A percentile compares a stretch with the other conserved stretches of the same genome.
phyloP scores from a whole-genome alignment of 768 basidiomycete genomes.

The Ramaria sp. region DNA sequence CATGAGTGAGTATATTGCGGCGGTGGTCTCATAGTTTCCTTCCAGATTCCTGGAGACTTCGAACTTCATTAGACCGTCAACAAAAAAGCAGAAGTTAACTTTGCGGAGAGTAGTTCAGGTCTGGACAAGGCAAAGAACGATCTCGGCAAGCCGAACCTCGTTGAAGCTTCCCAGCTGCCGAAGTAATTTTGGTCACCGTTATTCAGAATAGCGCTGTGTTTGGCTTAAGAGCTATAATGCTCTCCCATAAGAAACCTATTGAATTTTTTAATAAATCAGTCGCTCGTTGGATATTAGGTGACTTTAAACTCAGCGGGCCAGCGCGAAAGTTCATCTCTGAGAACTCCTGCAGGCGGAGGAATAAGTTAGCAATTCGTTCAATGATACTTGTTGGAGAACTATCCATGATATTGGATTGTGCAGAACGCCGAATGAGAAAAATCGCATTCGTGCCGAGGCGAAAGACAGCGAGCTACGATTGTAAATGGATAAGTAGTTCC shows the following conservation, averaged over 20 bases:
- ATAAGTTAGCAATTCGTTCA: neutral
- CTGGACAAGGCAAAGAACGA: neutral
- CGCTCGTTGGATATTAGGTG: neutral
- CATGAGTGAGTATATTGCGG: neutral
- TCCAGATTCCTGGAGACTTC: neutral
- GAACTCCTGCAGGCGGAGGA: neutral
- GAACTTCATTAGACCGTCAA: neutral
- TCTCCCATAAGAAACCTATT: neutral
- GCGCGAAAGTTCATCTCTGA: neutral
- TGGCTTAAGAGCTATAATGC: neutral
- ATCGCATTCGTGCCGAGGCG: too few species aligned
- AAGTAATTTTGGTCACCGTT: neutral
- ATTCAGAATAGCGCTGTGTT: neutral
- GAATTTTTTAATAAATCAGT: neutral
- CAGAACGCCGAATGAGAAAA: too few species aligned
- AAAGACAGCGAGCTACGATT: too few species aligned
- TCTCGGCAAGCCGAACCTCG: conserved; percentile 3
- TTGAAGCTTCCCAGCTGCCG: conserved; percentile 4
- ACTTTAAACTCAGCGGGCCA: conserved; percentile 1
- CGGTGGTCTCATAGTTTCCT: neutral
- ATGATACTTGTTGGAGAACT: neutral
- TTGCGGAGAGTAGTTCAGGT: neutral
- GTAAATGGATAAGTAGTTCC: too few species aligned
- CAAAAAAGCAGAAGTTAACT: conserved; percentile 4
- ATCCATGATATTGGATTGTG: conserved; percentile 3